A percentile compares a stretch with the other conserved stretches of the same genome.
Conservation (phyloP, 192 early-diverging fungal species). For the Dispira parvispora region DNA sequence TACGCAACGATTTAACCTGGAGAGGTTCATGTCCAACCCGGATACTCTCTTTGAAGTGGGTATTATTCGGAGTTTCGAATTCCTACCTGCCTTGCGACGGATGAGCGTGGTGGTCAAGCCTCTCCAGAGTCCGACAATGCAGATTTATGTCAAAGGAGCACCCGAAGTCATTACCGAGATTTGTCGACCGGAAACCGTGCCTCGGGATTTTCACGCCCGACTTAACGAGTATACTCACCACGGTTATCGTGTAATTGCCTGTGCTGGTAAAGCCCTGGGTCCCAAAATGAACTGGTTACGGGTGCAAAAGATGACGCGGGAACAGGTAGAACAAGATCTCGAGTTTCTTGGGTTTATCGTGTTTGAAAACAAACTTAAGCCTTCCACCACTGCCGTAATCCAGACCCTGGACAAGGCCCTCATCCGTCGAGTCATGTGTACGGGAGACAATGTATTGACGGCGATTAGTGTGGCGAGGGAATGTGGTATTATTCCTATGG, state of each 20-base stretch:
- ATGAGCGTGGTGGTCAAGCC: conserved; percentile 85
- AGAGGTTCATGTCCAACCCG: conserved; percentile 21
- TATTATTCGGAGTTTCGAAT: conserved; percentile 82
- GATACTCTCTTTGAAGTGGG: conserved; percentile 43
- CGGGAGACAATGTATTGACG: conserved; percentile 93
- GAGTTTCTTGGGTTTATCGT: conserved; percentile 90
- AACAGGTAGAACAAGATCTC: conserved; percentile 70
- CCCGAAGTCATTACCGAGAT: conserved; percentile 88
- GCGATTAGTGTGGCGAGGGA: conserved; percentile 88
- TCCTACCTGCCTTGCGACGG: conserved; percentile 71
- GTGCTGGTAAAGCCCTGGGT: conserved; percentile 59
- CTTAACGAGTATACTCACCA: conserved; percentile 81
- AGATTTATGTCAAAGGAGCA: conserved; percentile 93
- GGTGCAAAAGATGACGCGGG: conserved; percentile 53
- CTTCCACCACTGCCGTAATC: conserved; percentile 61
- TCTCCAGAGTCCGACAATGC: conserved; percentile 31
- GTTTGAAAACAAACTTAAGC: conserved; percentile 98
- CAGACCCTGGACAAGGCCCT: conserved; percentile 58
- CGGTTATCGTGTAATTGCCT: conserved; percentile 93
- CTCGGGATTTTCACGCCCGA: conserved; percentile 62
- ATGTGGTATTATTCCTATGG: conserved; percentile 55
- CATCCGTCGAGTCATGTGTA: conserved; percentile 96
- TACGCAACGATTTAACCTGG: conserved; percentile 38
- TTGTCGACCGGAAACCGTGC: conserved; percentile 68
- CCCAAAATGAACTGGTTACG: conserved; percentile 45